Evolutionary conservation across 1,284 basidiomycete species (phyloP), one percentile per base, ranked within the genome.

Genomic region (Tausonia pullulans): DNA sequence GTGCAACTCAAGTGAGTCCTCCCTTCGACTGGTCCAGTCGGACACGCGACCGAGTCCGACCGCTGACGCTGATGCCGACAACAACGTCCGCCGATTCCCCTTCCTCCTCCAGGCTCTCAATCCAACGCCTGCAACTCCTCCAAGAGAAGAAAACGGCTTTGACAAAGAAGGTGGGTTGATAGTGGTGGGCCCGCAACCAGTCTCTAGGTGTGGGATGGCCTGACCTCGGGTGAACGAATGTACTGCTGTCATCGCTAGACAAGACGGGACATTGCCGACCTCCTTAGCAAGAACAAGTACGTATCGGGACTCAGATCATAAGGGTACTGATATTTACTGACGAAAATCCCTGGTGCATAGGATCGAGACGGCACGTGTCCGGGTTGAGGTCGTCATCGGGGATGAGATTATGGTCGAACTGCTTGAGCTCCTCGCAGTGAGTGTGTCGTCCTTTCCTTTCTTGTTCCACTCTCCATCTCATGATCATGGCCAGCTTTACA

Each of bases 81-180:
- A 46, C 43, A 16, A n/a, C n/a, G 39, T n/a, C n/a, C 44, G 43
- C 39, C 55, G 27, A 27, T 27, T 48, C 50, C 9, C 46, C 45
- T 60, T 51, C 27, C n/a, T 60, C 27, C 3, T 9, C 5, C 69
- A 93, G 90, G 68, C 82, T 97, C 58, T 89, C 92, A 3, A 87
- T 95, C 44, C 93, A 98, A 76, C 85, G 94, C 5, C 80, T 96
- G 61, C 83, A 90, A 61, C 91, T 88, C 46, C 78, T 96, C 3
- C 90, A 95, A 72, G 88, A 93, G 78, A 97, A 97, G 82, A 93
- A 89, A 78, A 84, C 87, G 69, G 91, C 93, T 0, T 85, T 96
- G 67, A 91, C 92, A 0, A 97, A 97, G 78, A 81, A 68, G 53
- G 80, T 88, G 56, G 88, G 50, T 44, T 14, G 9, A 49, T 2